phyloP scores from a whole-genome alignment of 305 asterid species.

The Andrographis paniculata region DNA sequence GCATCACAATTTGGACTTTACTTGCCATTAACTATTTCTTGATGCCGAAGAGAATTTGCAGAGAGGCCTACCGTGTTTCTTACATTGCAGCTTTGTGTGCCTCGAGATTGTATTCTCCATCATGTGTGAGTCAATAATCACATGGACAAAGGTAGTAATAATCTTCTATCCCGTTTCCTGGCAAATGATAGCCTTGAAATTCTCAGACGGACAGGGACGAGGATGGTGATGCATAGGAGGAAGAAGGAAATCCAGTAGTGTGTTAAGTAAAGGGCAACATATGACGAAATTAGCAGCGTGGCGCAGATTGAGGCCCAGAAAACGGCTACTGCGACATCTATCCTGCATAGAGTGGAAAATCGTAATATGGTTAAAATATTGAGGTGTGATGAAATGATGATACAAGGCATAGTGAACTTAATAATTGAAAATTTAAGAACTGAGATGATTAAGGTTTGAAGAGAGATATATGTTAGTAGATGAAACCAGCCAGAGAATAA shows the following conservation, averaged over 20 bases:
- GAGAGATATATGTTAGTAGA: no score
- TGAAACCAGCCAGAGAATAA: no score
- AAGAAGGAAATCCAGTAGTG: conserved; percentile 48
- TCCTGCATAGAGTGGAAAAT: conserved; percentile 38
- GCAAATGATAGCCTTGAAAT: conserved; percentile 45
- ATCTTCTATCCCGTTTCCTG: conserved; percentile 56
- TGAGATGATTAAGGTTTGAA: no score
- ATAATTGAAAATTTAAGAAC: no score
- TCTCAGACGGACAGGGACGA: conserved; percentile 49
- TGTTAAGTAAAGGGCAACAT: conserved; percentile 42
- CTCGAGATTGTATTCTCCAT: no score
- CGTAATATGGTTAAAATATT: no score
- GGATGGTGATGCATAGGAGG: conserved; percentile 38
- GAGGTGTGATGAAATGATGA: no score
- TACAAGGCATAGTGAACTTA: no score
- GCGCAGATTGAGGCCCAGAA: conserved; percentile 37
- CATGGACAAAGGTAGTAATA: conserved; percentile 55
- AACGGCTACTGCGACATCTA: conserved; percentile 51
- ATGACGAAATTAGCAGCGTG: conserved; percentile 48
- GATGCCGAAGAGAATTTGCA: no score
- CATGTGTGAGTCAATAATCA: no score
- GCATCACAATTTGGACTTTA: no score
- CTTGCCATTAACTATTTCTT: no score
- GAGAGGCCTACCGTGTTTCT: conserved; percentile 16
- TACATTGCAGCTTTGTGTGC: conserved; percentile 13